Percentiles rank a stretch among this genome's conserved stretches.
Conservation (phyloP, 2,329 filamentous ascomycete genomes). For the Fusarium pseudonygamai region DNA sequence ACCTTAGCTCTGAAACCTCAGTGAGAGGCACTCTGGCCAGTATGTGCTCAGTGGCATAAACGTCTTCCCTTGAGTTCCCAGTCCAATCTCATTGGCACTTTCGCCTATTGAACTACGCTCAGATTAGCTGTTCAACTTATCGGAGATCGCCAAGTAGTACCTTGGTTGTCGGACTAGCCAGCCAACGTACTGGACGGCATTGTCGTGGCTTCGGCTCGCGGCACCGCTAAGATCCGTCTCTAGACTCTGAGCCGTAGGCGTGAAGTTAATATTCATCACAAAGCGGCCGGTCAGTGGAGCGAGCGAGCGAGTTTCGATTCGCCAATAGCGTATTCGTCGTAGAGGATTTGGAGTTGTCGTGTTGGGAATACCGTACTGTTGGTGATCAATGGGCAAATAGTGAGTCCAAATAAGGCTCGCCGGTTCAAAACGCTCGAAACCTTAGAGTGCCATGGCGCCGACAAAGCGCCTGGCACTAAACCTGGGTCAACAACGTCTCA, state of each 20-base stretch:
- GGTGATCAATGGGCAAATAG: background rate
- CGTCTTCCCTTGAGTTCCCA: background rate
- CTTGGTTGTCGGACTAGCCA: background rate
- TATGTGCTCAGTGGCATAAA: background rate
- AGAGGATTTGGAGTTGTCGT: constrained; percentile 1
- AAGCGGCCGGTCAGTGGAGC: background rate
- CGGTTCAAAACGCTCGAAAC: constrained; percentile 9
- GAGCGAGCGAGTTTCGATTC: constrained; percentile 18
- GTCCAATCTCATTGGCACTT: background rate
- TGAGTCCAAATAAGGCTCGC: constrained; percentile 2
- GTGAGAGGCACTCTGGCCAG: background rate
- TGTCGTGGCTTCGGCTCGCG: constrained; percentile 12
- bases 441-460: constrained; percentile 11
- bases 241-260: background rate
- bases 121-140: constrained; percentile 2
- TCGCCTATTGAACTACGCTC: background rate
- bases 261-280: background rate
- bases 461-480: background rate
- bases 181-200: background rate
- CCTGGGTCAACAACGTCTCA: background rate
- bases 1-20: background rate
- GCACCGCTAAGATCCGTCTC: constrained; percentile 22
- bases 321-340: background rate
- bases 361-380: background rate
- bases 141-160: background rate